Evolutionary conservation across 163 green algal species (phyloP).

Genomic region (Chlamydomonas reinhardtii): DNA sequence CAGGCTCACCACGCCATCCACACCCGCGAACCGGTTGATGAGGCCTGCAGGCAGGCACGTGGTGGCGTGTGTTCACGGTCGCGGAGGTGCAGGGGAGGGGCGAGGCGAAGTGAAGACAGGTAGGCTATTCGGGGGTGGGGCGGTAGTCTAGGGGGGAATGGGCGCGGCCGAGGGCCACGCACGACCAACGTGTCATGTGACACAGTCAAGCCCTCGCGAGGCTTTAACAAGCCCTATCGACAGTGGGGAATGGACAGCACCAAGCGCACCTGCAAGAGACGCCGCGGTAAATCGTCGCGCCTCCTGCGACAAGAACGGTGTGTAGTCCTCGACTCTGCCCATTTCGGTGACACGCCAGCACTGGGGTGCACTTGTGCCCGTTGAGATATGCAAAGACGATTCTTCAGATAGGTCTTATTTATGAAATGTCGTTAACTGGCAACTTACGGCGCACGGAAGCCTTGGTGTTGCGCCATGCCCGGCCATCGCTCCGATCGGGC

Average conservation of each 20-base stretch:
- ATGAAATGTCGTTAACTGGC: too few relatives aligned
- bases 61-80: not conserved
- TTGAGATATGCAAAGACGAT: too few relatives aligned
- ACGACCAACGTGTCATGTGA: too few relatives aligned
- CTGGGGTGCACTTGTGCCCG: too few relatives aligned
- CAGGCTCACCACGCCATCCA: slow-evolving; percentile 66
- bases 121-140: not conserved
- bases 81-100: not conserved
- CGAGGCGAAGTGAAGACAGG: not conserved
- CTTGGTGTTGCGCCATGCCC: not conserved
- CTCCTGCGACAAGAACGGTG: slow-evolving; percentile 18
- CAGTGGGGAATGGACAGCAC: too few relatives aligned
- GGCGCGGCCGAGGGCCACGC: not conserved
- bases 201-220: too few relatives aligned
- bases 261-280: slow-evolving; percentile 1
- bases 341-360: too few relatives aligned
- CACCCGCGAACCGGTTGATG: slow-evolving; percentile 40
- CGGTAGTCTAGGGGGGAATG: not conserved
- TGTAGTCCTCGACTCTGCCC: slow-evolving; percentile 20
- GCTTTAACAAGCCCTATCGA: too few relatives aligned
- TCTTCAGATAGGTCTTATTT: too few relatives aligned
- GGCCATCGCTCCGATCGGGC: too few relatives aligned
- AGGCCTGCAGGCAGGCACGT: slow-evolving; percentile 20
- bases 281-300: slow-evolving; percentile 1
- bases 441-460: not conserved